These are phyloP conservation scores for Colletotrichum agaves DNA, from an alignment of 2,329 filamentous ascomycete genomes.

Conservation along the genomic window DNA sequence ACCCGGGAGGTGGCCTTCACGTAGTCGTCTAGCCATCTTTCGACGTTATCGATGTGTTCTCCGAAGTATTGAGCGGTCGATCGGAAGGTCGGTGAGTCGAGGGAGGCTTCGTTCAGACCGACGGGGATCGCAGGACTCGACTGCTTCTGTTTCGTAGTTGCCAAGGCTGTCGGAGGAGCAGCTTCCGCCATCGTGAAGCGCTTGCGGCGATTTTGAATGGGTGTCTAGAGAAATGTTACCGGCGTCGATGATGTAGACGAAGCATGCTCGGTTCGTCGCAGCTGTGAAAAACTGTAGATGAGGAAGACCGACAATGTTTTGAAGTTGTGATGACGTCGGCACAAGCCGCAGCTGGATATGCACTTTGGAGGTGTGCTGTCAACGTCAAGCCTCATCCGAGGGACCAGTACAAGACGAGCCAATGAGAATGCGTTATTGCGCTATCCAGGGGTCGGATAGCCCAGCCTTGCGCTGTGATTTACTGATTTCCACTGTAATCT, in stretches of 20 bases:
- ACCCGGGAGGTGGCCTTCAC: constrained; percentile 64
- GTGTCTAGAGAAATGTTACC: constrained; percentile 22
- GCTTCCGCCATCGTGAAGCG: constrained; percentile 34
- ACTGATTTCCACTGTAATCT: constrained; percentile 28
- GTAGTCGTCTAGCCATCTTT: constrained; percentile 85
- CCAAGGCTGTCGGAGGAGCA: constrained; percentile 21
- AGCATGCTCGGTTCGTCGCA: constrained; percentile 23
- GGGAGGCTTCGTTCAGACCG: constrained; percentile 89
- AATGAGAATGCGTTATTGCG: neutral
- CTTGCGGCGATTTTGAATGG: neutral
- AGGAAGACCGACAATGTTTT: neutral
- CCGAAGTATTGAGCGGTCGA: constrained; percentile 86
- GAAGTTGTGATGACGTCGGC: constrained; percentile 36
- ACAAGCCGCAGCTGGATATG: constrained; percentile 20
- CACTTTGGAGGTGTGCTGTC: constrained; percentile 32
- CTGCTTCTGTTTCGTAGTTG: constrained; percentile 35
- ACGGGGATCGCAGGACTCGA: constrained; percentile 72
- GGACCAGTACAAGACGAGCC: neutral
- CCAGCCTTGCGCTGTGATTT: constrained; percentile 13
- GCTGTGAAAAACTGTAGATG: neutral
- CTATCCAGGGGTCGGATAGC: neutral
- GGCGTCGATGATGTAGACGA: constrained; percentile 2
- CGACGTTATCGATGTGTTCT: constrained; percentile 90
- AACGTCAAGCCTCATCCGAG: constrained; percentile 32
- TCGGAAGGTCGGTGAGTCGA: constrained; percentile 96